A percentile compares a stretch with the other conserved stretches of the same genome.
These are phyloP conservation scores for Microcera coccophila DNA, from an alignment of 2,329 filamentous ascomycete species.

Conservation along the genomic window DNA sequence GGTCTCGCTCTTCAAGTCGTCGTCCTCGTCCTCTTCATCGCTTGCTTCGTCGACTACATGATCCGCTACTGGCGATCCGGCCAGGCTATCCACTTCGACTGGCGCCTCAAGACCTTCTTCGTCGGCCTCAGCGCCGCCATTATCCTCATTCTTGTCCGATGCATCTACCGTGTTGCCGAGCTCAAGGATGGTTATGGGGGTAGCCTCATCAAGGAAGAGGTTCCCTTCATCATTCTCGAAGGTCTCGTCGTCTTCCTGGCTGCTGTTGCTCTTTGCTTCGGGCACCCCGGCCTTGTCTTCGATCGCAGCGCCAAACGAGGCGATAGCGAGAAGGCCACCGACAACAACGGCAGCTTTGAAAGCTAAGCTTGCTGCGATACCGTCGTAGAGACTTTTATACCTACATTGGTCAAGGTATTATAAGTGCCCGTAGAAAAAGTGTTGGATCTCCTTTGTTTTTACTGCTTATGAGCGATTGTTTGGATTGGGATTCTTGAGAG, in stretches of 20 bases:
- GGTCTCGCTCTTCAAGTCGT: constrained; percentile 58
- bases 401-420: too few species aligned
- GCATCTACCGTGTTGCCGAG: constrained; percentile 63
- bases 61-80: constrained; percentile 36
- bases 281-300: constrained; percentile 42
- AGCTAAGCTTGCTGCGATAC: too few species aligned
- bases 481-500: too few species aligned
- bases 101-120: constrained; percentile 45
- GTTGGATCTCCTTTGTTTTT: too few species aligned
- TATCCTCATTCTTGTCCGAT: constrained; percentile 58
- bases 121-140: constrained; percentile 51
- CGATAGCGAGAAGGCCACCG: constrained; percentile 24
- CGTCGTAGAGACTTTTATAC: too few species aligned
- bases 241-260: constrained; percentile 40
- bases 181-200: constrained; percentile 60
- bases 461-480: too few species aligned
- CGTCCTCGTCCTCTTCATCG: constrained; percentile 51
- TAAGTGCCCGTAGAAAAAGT: too few species aligned
- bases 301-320: constrained; percentile 15
- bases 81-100: constrained; percentile 20
- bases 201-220: constrained; percentile 49
- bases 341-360: neutral
- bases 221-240: constrained; percentile 52
- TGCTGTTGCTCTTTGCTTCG: constrained; percentile 35
- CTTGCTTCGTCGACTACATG: constrained; percentile 48